Base-by-base conservation (phyloP, 495 filamentous ascomycete species). In the Pseudoneurospora amorphoporcata region DNA sequence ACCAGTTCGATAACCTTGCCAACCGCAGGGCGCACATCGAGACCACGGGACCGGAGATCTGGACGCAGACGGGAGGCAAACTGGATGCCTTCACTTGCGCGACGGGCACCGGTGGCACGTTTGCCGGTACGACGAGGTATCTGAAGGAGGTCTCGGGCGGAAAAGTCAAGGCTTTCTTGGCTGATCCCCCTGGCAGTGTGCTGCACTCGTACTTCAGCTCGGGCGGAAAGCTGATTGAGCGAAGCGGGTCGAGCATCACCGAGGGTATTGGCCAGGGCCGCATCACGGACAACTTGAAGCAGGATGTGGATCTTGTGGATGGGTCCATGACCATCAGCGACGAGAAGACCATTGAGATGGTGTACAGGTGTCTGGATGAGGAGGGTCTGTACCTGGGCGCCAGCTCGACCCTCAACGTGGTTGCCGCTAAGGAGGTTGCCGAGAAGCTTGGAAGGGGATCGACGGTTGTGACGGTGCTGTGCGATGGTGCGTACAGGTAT, bases 201-300 rank as follows among this genome's bases (percentile, higher is more conserved):
- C 86, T 99, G 76, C 93, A 97, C 84, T 92, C 90, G 76, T 98
- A 97, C 81, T 92, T 99, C 76, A 85, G 87, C 72, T 94, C 91
- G 10, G 94, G 94, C 23, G 95, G 94, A 8, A 91, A 91, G 77
- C 83, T 97, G 73, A 83, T 81, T 16, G 94, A 97, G 78, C 89
- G 96, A n/a, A 84, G 85, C 6, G 95, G 95, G 41, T 89, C 92
- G 71, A 94, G 91, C 79, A 98, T 99, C 81, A 99, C 95, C 3
- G 95, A 99, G 83, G 95, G 95, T 2, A 99, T 99, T 77, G 95
- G 95, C 3, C 95, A 99, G 84, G 95, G 95, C 8, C 91, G 95
- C n/a, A 86, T 99, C 17, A 99, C 95, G 45, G 94, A 97, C 74
- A 99, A 99, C 81, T 83, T 99, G 69, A 83, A 89, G 82, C 92